Base-by-base conservation (phyloP, 805 yeast species). In the Saccharomycopsis capsularis region DNA sequence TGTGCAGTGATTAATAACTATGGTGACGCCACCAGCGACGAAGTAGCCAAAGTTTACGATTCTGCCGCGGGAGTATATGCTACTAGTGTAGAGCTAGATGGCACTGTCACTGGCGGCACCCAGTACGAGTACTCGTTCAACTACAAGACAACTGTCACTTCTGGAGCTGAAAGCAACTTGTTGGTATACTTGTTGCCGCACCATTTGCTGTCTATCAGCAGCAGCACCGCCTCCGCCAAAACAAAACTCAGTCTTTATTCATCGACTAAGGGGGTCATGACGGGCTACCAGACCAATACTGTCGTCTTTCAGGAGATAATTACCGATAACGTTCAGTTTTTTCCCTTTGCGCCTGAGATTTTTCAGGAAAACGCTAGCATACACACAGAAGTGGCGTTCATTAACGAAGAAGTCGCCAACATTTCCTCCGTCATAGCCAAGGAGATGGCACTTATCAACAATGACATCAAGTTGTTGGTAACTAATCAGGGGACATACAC, bases 61-160 rank as follows among this genome's bases (percentile, higher is more conserved):
- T 56, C 66, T 39, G 77, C 84, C 15, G 88, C 91, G 36, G 95
- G 95, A 36, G 66, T 70, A 55, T 85, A 82, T 59, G 77, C 75
- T 2, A 71, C 71, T 4, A 70, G 68, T 34, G 79, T 79, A 21
- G 50, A 59, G 3, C 58, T 81, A 19, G 56, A 59, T 19, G 88
- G 85, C 45, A 60, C 71, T 23, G 30, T 25, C 36, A 55, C 71
- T 15, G 66, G 68, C 21, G 79, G 80, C 19, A 50, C 63, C 2
- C 53, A 66, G n/a, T 81, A 79, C 13, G 59, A 64, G 16, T 82
- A 79, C 59, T 56, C 64, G 35, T 71, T 79, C 57, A 58, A 57
- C 3, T 82, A 79, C 62, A n/a, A n/a, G n/a, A n/a, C n/a, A n/a
- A n/a, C n/a, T n/a, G n/a, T n/a, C n/a, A n/a, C n/a, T n/a, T n/a